Evolutionary conservation across 2,329 filamentous ascomycete genomes (phyloP).

Genomic region (Xylariaceae sp.): DNA sequence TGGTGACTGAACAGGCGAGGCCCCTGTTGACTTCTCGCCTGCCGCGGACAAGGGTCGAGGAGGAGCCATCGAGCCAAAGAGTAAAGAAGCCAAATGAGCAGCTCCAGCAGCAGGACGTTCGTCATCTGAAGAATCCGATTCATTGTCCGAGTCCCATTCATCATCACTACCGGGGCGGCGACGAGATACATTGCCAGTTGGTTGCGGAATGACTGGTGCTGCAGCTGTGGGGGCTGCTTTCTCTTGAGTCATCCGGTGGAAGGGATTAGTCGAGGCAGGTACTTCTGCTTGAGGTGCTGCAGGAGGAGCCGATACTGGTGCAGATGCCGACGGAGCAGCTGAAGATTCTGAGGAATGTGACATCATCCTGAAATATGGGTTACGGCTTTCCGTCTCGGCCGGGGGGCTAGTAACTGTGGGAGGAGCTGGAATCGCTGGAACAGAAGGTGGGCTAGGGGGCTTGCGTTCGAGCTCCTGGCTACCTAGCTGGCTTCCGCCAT

Average conservation of each 20-base stretch:
- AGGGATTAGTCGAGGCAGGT: slow-evolving; percentile 79
- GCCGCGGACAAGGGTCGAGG: slow-evolving; percentile 82
- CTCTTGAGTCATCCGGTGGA: slow-evolving; percentile 78
- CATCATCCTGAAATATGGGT: slow-evolving; percentile 92
- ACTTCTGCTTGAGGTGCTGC: slow-evolving; percentile 41
- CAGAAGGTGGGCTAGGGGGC: slow-evolving; percentile 44
- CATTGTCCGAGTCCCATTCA: slow-evolving; percentile 80
- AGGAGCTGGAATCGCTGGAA: slow-evolving; percentile 46
- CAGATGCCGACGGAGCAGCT: slow-evolving; percentile 37
- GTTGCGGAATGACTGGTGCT: slow-evolving; percentile 37
- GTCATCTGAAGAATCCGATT: slow-evolving; percentile 68
- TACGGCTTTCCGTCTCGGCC: slow-evolving; percentile 75
- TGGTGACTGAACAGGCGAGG: slow-evolving; percentile 37
- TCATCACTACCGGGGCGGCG: slow-evolving; percentile 54
- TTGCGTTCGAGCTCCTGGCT: slow-evolving; percentile 54
- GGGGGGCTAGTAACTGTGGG: slow-evolving; percentile 51
- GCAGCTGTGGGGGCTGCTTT: slow-evolving; percentile 43
- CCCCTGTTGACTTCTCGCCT: slow-evolving; percentile 58
- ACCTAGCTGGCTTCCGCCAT: slow-evolving; percentile 47
- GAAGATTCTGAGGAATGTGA: slow-evolving; percentile 61
- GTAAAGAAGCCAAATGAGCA: slow-evolving; percentile 86
- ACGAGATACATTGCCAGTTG: slow-evolving; percentile 50
- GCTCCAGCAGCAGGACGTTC: slow-evolving; percentile 77
- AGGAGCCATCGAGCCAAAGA: slow-evolving; percentile 96
- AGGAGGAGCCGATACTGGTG: slow-evolving; percentile 40